Percentiles rank a stretch among this genome's conserved stretches.
These are phyloP conservation scores for Colletotrichum tropicicola DNA, from an alignment of 2,329 filamentous ascomycete genomes.

Conservation along the genomic window DNA sequence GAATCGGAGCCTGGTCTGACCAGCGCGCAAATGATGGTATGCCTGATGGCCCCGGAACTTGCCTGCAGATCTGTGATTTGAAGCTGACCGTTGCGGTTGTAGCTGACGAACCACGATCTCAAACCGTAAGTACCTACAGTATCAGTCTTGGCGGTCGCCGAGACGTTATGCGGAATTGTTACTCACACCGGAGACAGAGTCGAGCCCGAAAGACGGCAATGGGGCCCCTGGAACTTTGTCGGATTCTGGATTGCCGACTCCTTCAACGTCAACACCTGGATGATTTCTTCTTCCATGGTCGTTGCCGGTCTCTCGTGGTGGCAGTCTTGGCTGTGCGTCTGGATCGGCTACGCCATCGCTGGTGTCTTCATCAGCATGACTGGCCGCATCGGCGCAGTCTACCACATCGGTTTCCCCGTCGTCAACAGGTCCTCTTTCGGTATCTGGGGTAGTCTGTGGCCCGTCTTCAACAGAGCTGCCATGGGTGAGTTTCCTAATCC, in stretches of 20 bases:
- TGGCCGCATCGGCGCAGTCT: slow-evolving; percentile 84
- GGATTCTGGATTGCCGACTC: slow-evolving; percentile 88
- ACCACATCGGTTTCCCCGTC: slow-evolving; percentile 91
- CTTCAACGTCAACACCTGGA: slow-evolving; percentile 91
- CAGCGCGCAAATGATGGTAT: slow-evolving; percentile 80
- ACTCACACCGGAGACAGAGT: slow-evolving; percentile 53
- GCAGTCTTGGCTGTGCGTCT: slow-evolving; percentile 91
- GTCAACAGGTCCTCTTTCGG: slow-evolving; percentile 82
- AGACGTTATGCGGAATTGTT: not conserved
- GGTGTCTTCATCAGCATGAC: slow-evolving; percentile 80
- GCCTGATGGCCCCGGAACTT: slow-evolving; percentile 23
- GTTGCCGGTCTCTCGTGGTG: slow-evolving; percentile 84
- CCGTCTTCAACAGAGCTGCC: slow-evolving; percentile 86
- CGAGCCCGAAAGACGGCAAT: slow-evolving; percentile 81
- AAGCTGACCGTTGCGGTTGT: not conserved
- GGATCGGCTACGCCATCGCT: slow-evolving; percentile 84
- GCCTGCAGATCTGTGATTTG: not conserved
- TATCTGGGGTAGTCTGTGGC: slow-evolving; percentile 90
- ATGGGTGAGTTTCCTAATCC: slow-evolving; percentile 60
- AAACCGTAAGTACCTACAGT: slow-evolving; percentile 55
- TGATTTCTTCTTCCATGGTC: slow-evolving; percentile 75
- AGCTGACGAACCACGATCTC: slow-evolving; percentile 84
- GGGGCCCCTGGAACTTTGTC: slow-evolving; percentile 89
- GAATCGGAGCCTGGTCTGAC: slow-evolving; percentile 80
- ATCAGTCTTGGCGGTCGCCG: not conserved